Base-by-base conservation (phyloP, 192 early-diverging fungal genomes). In the Backusella tarrabulga region DNA sequence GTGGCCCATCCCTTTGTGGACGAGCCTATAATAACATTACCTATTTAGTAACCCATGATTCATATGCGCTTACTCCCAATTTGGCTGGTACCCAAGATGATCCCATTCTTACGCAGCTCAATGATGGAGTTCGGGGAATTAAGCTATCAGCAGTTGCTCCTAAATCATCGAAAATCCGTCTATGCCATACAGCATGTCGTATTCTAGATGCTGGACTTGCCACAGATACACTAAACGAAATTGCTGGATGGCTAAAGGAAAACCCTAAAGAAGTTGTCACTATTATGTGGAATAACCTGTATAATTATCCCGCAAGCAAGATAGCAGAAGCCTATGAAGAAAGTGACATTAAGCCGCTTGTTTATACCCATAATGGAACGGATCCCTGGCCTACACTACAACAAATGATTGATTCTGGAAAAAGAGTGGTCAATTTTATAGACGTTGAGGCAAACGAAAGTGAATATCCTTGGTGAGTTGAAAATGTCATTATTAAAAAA, bases 241-340 rank as follows among this genome's bases (percentile, higher is more conserved):
- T 94, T 69, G 85, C 84, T 34, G 75, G 74, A 15, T 95, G 85
- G 67, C 50, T 95, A 75, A 84, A 91, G 14, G 67, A 54, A 17
- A 90, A 95, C 73, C 84, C 83, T n/a, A 83, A 88, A 73, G 92
- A 95, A 73, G 89, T 95, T 17, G 71, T 95, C n/a, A 91, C 92
- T 11, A 90, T 95, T 63, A 90, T 92, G 77, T 86, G 93, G 78
- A 88, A 92, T 60, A 93, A 95, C 80, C 71, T 81, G 6, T 84
- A 80, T 63, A 84, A 84, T 19, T 81, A 92, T 35, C 44, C 83
- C 14, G 76, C 89, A 0, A 67, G 79, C 12, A 81, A 82, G 0
- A 87, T 90, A 17, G 81, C 72, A n/a, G 46, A 54, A 1, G 71
- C 63, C 12, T 79, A 75, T 23, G 34, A 38, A 35, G 38, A 15